Base-by-base conservation (phyloP, 371 early-diverging fungal genomes). In the Phascolomyces articulosus region DNA sequence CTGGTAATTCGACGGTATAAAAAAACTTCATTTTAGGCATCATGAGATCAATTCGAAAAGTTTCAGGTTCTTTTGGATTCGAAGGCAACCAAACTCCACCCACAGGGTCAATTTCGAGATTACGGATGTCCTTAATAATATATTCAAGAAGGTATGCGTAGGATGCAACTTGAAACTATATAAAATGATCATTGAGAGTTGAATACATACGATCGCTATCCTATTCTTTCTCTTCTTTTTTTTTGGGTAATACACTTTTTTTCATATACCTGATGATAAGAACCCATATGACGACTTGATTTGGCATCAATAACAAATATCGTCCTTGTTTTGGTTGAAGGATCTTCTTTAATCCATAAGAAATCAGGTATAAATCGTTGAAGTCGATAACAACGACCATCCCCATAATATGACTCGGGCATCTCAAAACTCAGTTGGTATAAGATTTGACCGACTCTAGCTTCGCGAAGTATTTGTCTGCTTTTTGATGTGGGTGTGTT, bases 271-370 rank as follows among this genome's bases (percentile, higher is more conserved):
- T 83, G 83, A 57, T 85, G 86, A 10, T 78, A 75, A 10, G 70
- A 65, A 31, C 74, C 74, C 40, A 82, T 66, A 21, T 67, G 59
- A 2, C 67, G 64, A 0, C 84, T 80, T 8, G 84, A 80, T 63
- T 85, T 85, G 4, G 84, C 83, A 66, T 85, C 86, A 47, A 83
- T 79, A 15, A 85, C 79, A 47, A 70, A 74, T 9, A 85, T 66
- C 21, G 65, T 70, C 56, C 71, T 40, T 16, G 66, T 51, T 51
- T 78, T 61, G 24, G 66, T 27, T 16, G 54, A 7, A 47, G 77
- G 66, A 34, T 81, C 79, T 38, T 74, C 64, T 15, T 72, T 40
- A 23, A 85, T 71, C 18, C 67, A 58, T n/a, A 85, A 62, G 55
- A 85, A 83, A 54, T 85, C 86, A 1, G 86, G 86, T 55, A 85